Base-by-base conservation (phyloP, 352 stramenopile genomes). In the Globisporangium lucens region DNA sequence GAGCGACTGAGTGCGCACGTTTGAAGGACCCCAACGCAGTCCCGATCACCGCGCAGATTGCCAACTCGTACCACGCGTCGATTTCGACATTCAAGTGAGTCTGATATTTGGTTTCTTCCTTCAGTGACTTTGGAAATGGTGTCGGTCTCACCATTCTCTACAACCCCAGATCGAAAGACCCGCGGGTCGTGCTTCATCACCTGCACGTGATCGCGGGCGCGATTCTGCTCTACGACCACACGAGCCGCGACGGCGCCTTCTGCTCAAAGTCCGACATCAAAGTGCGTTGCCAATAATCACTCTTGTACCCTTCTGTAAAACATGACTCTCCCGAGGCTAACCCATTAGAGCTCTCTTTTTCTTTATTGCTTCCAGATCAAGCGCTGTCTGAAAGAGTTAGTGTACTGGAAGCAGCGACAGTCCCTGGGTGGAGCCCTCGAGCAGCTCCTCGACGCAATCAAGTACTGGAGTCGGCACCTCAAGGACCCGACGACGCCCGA, bases 201-300 rank as follows among this genome's bases (percentile, higher is more conserved):
- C 41, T 89, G 47, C 81, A 78, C 13, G 73, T 77, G 13, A 88
- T 89, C 77, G 76, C 79, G 3, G 79, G 77, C 27, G 74, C 79
- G 13, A 88, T 89, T 51, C 67, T 89, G 46, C 63, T 89, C 12
- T 88, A 86, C 63, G 81, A 89, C 69, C 81, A 88, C 66, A 76
- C 71, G 59, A 75, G 65, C 20, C 59, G 71, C 7, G 74, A 83
- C 29, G 81, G 81, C 27, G 77, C 71, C 6, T 88, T 89, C 63
- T 58, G 68, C 53, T 82, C 81, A 52, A 85, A 80, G 59, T 87
- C 79, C 12, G 72, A 84, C 70, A 72, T 89, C 51, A 88, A 88
- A 64, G 81, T 89, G 57, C 17, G 65, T 17, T 27, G 10, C 1
- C 15, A 59, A 8, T 55, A 2, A 36, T 0, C 8, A 13, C 24